Base-by-base conservation (phyloP, 2,329 filamentous ascomycete species). In the Monilinia aucupariae region DNA sequence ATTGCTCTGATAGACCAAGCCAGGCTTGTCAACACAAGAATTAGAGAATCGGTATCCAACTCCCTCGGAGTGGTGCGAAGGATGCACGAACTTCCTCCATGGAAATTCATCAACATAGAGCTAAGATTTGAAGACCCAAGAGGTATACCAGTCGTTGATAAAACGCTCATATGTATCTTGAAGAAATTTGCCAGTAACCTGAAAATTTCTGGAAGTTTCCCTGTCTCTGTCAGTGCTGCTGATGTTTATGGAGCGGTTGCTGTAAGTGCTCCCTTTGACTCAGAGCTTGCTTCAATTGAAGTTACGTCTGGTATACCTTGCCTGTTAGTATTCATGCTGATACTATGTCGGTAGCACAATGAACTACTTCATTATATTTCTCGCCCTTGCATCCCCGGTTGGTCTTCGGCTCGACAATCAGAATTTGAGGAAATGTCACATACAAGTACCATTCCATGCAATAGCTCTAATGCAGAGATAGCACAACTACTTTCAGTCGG, bases 71-170 rank as follows among this genome's bases (percentile, higher is more conserved):
- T 55, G 32, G 39, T 55, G 9, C 12, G 5, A 55, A 55, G 27
- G 15, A 45, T 32, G 9, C 39, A 43, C 53, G 7, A 45, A 17
- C 53, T 45, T 45, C 39, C 27, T 55, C 39, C 53, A 9, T 55
- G 39, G 53, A 55, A 55, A 45, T 55, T 55, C 20, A 55, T 55
- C 39, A 43, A 55, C 27, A 8, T 55, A 12, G 53, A 55, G 53
- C 39, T 55, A 10, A 45, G n/a, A 12, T 55, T 45, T 17, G 39
- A 22, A 45, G 39, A 7, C 12, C 30, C 39, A 20, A 27, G 17
- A 32, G 9, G 32, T 22, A 20, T 55, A n/a, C 17, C 39, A 22
- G 30, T 10, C 22, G 15, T 55, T 17, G 17, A 55, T n/a, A 27
- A 22, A 32, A 22, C 6, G 4, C 7, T 55, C 2, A 32, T 20